Base-by-base conservation (phyloP, 192 early-diverging fungal species). In the Thoreauomyces humboldtii region DNA sequence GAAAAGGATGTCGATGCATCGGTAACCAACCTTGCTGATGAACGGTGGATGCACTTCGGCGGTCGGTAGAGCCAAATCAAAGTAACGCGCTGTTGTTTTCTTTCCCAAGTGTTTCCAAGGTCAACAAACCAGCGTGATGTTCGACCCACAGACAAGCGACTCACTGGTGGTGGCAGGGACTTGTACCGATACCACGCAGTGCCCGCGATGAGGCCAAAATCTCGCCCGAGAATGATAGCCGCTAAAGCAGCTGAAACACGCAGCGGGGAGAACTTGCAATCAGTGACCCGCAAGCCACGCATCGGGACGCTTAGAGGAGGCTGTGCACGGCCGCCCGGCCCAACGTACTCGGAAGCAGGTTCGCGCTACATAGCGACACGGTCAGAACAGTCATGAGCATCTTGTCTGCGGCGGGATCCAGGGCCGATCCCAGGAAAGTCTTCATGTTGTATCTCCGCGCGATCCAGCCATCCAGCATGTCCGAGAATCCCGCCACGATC, bases 321-420 rank as follows among this genome's bases (percentile, higher is more conserved):
- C n/a, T n/a, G n/a, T n/a, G n/a, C n/a, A n/a, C n/a, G n/a, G n/a
- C n/a, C n/a, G n/a, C n/a, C n/a, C n/a, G n/a, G n/a, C n/a, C n/a
- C n/a, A 4, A 74, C 71, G 59, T 67, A 89, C 88, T 61, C 7
- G 94, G 93, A 41, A 98, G 61, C 44, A 93, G 64, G 14, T 78
- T 81, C 15, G 85, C 79, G 67, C 82, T 84, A 5, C 81, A 82
- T 35, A 96, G 71, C 14, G 90, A 86, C 15, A 96, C 72, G 14
- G 91, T 91, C 59, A 98, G 61, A 17, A 88, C 85, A 0, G 94
- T 95, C 92, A 96, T 95, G 17, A 96, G 69, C 2, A 88, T 81
- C 70, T 96, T 98, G 75, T 98, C 96, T 17, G 93, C 93, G 9
- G 88, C 87, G 4, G 96, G 96, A 72, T 98, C 94, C 34, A 96